Percentiles rank a stretch among this genome's conserved stretches.
phyloP scores from a whole-genome alignment of 208 protist genomes.

The Wallacemonas rigidus region DNA sequence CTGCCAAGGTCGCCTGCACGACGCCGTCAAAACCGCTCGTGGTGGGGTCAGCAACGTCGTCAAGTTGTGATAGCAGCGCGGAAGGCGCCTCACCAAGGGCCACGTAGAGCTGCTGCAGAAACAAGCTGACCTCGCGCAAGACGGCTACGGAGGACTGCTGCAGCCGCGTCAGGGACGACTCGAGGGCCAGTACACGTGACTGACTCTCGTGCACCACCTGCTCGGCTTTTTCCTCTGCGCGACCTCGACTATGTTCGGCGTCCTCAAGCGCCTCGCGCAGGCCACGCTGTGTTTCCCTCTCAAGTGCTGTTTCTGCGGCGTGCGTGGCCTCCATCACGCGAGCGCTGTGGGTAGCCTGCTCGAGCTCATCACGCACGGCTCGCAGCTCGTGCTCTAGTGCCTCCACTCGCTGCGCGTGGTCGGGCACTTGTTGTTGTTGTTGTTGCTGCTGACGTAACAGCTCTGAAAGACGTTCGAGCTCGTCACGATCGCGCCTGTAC shows the following conservation, averaged over 20 bases:
- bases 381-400: constrained; percentile 19
- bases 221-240: neutral
- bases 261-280: constrained; percentile 19
- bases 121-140: neutral
- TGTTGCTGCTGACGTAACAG: constrained; percentile 3
- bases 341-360: neutral
- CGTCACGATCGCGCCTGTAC: constrained; percentile 53
- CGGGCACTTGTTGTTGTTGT: constrained; percentile 2
- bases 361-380: neutral
- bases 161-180: neutral
- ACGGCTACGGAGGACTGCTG: neutral
- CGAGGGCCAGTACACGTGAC: neutral
- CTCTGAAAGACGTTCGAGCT: constrained; percentile 38
- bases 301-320: constrained; percentile 21
- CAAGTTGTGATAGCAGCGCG: neutral
- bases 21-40: too few species aligned
- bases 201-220: neutral
- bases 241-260: constrained; percentile 2
- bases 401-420: neutral
- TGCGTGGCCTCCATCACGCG: constrained; percentile 15
- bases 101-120: constrained; percentile 5
- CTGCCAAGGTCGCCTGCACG: too few species aligned
- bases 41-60: neutral
- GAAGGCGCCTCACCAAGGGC: neutral
- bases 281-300: constrained; percentile 9